Evolutionary conservation across 2,329 filamentous ascomycete species (phyloP).

Genomic region (Ampelomyces quisqualis): DNA sequence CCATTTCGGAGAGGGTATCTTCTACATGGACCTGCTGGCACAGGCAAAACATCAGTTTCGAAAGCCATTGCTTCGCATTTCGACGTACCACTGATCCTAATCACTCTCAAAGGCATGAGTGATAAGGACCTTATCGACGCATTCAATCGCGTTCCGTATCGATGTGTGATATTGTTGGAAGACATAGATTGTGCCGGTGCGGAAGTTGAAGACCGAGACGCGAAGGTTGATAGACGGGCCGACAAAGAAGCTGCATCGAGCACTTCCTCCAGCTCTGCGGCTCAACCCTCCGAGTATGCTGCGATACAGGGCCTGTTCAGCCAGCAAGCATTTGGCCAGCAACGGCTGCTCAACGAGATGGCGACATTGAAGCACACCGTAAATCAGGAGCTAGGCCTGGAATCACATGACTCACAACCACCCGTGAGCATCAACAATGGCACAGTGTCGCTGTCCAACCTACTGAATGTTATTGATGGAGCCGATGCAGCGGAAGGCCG

Average conservation of each 20-base stretch:
- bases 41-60: slow-evolving; percentile 45
- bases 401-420: background rate
- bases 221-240: slow-evolving; percentile 13
- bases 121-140: slow-evolving; percentile 10
- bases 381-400: background rate
- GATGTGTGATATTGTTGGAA: slow-evolving; percentile 17
- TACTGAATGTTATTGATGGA: slow-evolving; percentile 79
- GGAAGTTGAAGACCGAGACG: slow-evolving; percentile 18
- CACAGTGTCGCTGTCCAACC: slow-evolving; percentile 60
- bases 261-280: background rate
- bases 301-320: background rate
- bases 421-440: background rate
- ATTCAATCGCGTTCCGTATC: slow-evolving; percentile 11
- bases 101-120: slow-evolving; percentile 11
- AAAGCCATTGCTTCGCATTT: slow-evolving; percentile 43
- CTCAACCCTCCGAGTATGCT: background rate
- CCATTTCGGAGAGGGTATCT: slow-evolving; percentile 35
- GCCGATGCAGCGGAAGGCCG: slow-evolving; percentile 74
- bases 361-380: background rate
- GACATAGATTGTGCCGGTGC: slow-evolving; percentile 19
- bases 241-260: background rate
- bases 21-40: slow-evolving; percentile 40
- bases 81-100: slow-evolving; percentile 32
- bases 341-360: too few relatives aligned
- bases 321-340: too few relatives aligned